phyloP scores from a whole-genome alignment of 2,329 filamentous ascomycete genomes.

The Fusarium vanettenii region DNA sequence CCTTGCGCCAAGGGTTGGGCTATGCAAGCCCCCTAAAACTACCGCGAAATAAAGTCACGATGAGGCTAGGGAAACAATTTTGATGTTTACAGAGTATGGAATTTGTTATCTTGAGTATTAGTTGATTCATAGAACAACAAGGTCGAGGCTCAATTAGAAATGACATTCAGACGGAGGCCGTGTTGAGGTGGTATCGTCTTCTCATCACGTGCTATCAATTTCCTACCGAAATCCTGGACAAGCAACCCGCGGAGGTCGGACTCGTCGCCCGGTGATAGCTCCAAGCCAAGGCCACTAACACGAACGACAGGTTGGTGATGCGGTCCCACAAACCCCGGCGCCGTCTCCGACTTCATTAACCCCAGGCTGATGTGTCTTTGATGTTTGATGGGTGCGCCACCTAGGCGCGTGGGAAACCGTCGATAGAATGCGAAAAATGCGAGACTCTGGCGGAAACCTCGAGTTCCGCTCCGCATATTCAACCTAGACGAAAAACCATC shows the following conservation, averaged over 20 bases:
- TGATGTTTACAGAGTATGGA: not conserved
- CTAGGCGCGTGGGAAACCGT: not conserved
- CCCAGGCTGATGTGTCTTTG: not conserved
- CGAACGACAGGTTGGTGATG: not conserved
- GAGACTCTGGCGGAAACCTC: not conserved
- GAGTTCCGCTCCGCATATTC: too few relatives aligned
- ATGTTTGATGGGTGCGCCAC: slow-evolving; percentile 9
- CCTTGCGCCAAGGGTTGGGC: slow-evolving; percentile 28
- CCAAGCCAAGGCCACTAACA: slow-evolving; percentile 4
- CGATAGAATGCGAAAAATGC: not conserved
- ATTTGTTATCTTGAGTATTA: not conserved
- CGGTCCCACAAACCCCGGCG: not conserved
- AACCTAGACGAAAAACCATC: not conserved
- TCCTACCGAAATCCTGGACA: not conserved
- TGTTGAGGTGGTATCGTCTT: not conserved
- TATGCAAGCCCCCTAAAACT: slow-evolving; percentile 7
- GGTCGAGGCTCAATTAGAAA: not conserved
- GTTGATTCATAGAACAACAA: not conserved
- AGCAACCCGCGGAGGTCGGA: not conserved
- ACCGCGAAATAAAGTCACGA: slow-evolving; percentile 4
- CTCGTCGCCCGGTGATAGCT: not conserved
- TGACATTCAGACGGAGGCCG: not conserved
- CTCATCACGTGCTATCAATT: not conserved
- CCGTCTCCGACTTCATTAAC: not conserved
- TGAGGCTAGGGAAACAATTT: not conserved